Base-by-base conservation (phyloP, 129 eudicot species). In the Escallonia rubra region DNA sequence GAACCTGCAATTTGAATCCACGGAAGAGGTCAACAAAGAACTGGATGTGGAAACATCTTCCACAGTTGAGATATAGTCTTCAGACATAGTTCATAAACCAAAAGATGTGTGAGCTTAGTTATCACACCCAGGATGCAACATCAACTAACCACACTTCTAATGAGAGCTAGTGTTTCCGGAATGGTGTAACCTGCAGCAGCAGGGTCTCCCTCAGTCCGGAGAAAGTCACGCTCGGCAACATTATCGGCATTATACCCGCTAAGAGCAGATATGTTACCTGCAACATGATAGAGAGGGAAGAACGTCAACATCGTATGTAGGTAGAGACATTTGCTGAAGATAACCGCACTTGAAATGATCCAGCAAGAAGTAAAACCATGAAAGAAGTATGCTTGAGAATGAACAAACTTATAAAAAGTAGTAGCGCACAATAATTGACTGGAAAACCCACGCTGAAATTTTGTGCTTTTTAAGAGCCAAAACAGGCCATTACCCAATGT, bases 201-300 rank as follows among this genome's bases (percentile, higher is more conserved):
- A 78, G 97, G 99, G 68, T 94, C 96, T 44, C 99, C 99, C 69
- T 94, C 99, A 39, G 89, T 87, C 58, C 99, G 80, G 52, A 94
- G 78, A 68, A 77, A 83, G 76, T 94, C 99, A 61, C 96, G 96
- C 66, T 84, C 87, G 9, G 88, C 72, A 62, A 92, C 93, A 71
- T 87, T 90, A 59, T 81, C 86, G 69, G 72, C 80, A 78, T 60
- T 69, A 71, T 83, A 91, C 68, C 60, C 73, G 60, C 78, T 82
- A 54, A 46, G 74, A 65, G 77, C 57, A 50, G 85, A 71, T 47
- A 45, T 49, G 57, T 65, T 77, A 72, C 84, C 95, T 90, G 68
- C 41, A 80, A 60, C 48, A 48, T 12, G 43, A 72, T 70, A 40
- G 54, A 10, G 6, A 73, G 41, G 55, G 8, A 58, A 58, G 11